Evolutionary conservation across 2,329 filamentous ascomycete species (phyloP).

Genomic region (Plectosphaerella cucumerina): DNA sequence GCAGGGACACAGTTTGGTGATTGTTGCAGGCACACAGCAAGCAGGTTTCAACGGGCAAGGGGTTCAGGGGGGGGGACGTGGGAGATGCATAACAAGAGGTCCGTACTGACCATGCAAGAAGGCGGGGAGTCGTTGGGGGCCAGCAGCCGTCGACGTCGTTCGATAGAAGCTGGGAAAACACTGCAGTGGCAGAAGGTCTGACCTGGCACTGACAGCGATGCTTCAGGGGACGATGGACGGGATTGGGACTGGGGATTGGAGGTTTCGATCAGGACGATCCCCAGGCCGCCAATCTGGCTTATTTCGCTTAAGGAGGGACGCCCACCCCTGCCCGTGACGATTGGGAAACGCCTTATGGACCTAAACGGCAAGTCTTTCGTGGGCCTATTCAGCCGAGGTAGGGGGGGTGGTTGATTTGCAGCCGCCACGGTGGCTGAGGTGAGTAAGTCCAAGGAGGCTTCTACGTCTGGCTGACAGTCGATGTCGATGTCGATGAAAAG

Average conservation of each 20-base stretch:
- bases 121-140: conserved; percentile 1
- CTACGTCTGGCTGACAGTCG: too few relatives aligned
- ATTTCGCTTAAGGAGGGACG: conserved; percentile 1
- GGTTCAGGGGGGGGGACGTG: conserved; percentile 8
- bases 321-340: not conserved
- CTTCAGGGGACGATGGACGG: too few relatives aligned
- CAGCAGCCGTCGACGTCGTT: too few relatives aligned
- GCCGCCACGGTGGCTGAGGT: too few relatives aligned
- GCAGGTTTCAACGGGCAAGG: not conserved
- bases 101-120: conserved; percentile 9
- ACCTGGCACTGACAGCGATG: too few relatives aligned
- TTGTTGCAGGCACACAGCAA: too few relatives aligned
- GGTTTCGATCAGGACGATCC: conserved; percentile 1
- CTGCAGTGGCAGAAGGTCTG: too few relatives aligned
- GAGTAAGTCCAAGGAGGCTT: too few relatives aligned
- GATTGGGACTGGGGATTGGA: too few relatives aligned
- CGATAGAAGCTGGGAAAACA: too few relatives aligned
- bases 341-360: not conserved
- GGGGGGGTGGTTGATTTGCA: not conserved
- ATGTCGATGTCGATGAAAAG: too few relatives aligned
- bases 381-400: not conserved
- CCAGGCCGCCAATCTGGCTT: conserved; percentile 1
- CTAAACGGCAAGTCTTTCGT: not conserved
- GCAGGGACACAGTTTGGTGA: too few relatives aligned
- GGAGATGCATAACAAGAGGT: conserved; percentile 7